These are phyloP conservation scores for Claviceps pusilla DNA, from an alignment of 2,329 filamentous ascomycete species.

Conservation along the genomic window DNA sequence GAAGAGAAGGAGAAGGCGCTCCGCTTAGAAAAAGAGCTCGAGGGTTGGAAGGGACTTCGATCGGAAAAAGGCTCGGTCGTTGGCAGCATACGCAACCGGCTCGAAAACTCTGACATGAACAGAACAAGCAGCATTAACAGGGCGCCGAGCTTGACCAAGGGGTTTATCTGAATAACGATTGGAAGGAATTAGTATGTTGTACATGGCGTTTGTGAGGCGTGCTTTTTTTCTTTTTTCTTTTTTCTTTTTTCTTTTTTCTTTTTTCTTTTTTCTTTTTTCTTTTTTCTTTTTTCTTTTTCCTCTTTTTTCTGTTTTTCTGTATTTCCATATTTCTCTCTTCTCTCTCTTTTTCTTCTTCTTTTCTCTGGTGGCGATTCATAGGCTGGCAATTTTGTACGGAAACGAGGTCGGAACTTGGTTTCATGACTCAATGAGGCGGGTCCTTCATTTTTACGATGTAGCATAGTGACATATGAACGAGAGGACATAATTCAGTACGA, in stretches of 20 bases:
- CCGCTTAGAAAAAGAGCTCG: slow-evolving; percentile 74
- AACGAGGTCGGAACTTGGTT: not conserved
- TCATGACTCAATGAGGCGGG: slow-evolving; percentile 5
- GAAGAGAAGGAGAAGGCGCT: slow-evolving; percentile 75
- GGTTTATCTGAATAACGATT: slow-evolving; percentile 30
- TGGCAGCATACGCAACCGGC: slow-evolving; percentile 24
- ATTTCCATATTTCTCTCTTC: too few relatives aligned
- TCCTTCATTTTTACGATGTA: slow-evolving; percentile 5
- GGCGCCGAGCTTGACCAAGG: slow-evolving; percentile 57
- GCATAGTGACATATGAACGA: slow-evolving; percentile 6
- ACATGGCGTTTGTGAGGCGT: not conserved
- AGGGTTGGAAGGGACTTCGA: slow-evolving; percentile 65
- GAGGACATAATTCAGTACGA: slow-evolving; percentile 7
- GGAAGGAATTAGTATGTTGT: not conserved
- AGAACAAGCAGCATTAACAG: slow-evolving; percentile 51
- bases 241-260: too few relatives aligned
- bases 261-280: not conserved
- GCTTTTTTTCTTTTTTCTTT: not conserved
- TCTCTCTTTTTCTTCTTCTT: too few relatives aligned
- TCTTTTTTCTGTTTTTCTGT: too few relatives aligned
- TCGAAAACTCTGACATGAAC: slow-evolving; percentile 35
- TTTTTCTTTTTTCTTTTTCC: not conserved
- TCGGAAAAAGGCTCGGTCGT: slow-evolving; percentile 42
- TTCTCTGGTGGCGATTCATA: too few relatives aligned
- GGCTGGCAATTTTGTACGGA: not conserved